Evolutionary conservation across 208 protist genomes (phyloP).

Genomic region (Wallacemonas sp.): DNA sequence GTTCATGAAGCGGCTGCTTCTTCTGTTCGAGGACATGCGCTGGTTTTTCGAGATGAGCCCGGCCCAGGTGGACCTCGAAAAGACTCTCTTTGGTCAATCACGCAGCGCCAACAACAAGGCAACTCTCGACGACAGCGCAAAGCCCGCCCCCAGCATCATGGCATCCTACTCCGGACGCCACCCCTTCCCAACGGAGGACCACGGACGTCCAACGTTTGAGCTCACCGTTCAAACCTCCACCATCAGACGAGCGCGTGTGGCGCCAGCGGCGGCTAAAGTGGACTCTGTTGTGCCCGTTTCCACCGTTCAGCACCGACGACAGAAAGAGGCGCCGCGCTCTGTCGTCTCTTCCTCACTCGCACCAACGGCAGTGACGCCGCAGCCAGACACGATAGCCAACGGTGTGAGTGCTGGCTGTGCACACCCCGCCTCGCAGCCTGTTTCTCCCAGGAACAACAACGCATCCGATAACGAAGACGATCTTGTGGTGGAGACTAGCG

Average conservation of each 20-base stretch:
- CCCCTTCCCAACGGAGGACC: background rate
- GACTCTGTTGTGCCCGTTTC: conserved; percentile 6
- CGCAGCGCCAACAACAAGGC: too few species aligned
- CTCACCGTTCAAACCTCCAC: conserved; percentile 36
- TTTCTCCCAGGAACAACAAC: background rate
- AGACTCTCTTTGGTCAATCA: conserved; percentile 19
- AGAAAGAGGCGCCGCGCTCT: background rate
- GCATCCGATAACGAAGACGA: background rate
- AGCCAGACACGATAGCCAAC: too few species aligned
- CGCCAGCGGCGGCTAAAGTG: background rate
- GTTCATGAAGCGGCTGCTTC: conserved; percentile 38
- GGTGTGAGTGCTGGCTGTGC: too few species aligned
- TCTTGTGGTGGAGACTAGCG: background rate
- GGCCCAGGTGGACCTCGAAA: conserved; percentile 23
- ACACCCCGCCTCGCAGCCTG: background rate
- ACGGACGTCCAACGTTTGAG: conserved; percentile 15
- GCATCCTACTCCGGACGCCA: background rate
- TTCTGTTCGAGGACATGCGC: conserved; percentile 28
- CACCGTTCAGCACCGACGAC: conserved; percentile 4
- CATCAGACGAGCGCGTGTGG: conserved; percentile 7
- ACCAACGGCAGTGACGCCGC: too few species aligned
- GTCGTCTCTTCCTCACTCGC: too few species aligned
- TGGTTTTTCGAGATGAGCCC: conserved; percentile 50
- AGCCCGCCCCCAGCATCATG: too few species aligned
- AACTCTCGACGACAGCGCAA: too few species aligned